These are phyloP conservation scores for Debaryomyces psychrophilus DNA, from an alignment of 1,139 yeast species.

Conservation along the genomic window DNA sequence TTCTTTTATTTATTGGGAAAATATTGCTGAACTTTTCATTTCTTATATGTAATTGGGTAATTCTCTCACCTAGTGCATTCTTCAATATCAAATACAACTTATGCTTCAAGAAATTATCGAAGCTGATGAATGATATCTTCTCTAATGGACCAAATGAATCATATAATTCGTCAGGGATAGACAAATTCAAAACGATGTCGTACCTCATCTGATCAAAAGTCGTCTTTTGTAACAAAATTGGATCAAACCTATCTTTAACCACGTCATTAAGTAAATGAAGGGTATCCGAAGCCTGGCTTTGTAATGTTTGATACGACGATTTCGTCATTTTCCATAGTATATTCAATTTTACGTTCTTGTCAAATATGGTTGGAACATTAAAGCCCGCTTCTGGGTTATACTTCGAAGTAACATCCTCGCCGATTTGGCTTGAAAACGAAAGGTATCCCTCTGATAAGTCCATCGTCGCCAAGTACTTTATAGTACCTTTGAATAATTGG, in stretches of 20 bases:
- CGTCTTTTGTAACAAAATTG: slow-evolving; percentile 74
- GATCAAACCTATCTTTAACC: slow-evolving; percentile 80
- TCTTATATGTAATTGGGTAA: slow-evolving; percentile 46
- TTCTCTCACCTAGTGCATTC: slow-evolving; percentile 72
- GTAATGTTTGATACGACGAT: slow-evolving; percentile 64
- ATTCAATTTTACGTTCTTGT: slow-evolving; percentile 73
- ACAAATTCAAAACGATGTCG: slow-evolving; percentile 62
- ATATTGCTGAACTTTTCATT: slow-evolving; percentile 30
- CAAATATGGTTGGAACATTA: slow-evolving; percentile 74
- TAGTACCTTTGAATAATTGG: slow-evolving; percentile 86
- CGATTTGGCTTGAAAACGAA: slow-evolving; percentile 63
- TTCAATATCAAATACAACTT: slow-evolving; percentile 61
- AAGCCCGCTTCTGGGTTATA: slow-evolving; percentile 62
- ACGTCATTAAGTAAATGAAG: slow-evolving; percentile 72
- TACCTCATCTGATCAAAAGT: slow-evolving; percentile 60
- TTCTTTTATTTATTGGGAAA: slow-evolving; percentile 60
- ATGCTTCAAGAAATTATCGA: slow-evolving; percentile 65
- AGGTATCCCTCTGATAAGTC: slow-evolving; percentile 69
- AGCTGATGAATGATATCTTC: slow-evolving; percentile 71
- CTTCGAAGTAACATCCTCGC: slow-evolving; percentile 49
- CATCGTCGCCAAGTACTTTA: slow-evolving; percentile 78
- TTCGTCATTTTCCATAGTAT: slow-evolving; percentile 80
- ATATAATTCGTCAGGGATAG: slow-evolving; percentile 40
- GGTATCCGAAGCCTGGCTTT: slow-evolving; percentile 70
- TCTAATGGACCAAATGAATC: slow-evolving; percentile 69